Evolutionary conservation across 345 rosid species (phyloP).

Genomic region (Crucihimalaya himalaica): DNA sequence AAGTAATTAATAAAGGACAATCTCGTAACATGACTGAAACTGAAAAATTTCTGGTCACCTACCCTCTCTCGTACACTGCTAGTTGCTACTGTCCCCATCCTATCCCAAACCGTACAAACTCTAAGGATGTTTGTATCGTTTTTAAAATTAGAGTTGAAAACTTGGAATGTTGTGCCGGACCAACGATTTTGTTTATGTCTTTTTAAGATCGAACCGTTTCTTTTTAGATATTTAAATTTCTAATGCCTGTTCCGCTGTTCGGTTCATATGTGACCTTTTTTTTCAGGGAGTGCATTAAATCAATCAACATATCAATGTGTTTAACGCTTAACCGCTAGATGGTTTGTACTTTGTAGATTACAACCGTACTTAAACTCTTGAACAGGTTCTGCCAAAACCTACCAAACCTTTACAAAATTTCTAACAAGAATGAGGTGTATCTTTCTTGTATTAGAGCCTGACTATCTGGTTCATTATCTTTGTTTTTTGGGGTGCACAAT

Average conservation of each 20-base stretch:
- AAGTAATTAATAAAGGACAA: neutral
- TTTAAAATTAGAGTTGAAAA: no score
- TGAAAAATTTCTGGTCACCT: slow-evolving; percentile 9
- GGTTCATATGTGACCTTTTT: neutral
- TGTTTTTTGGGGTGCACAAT: no score
- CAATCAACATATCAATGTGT: neutral
- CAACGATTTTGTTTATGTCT: neutral
- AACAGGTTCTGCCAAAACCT: neutral
- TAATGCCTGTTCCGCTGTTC: neutral
- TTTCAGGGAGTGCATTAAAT: neutral
- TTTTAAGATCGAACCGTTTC: no score
- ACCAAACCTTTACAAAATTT: neutral
- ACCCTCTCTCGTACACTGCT: slow-evolving; percentile 17
- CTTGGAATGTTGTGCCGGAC: neutral
- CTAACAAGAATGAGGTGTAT: neutral
- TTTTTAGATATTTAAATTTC: no score
- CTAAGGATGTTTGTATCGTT: neutral
- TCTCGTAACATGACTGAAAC: neutral
- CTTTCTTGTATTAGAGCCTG: neutral
- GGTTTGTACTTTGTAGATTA: neutral
- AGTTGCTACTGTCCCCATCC: neutral
- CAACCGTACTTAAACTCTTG: neutral
- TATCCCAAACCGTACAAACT: neutral
- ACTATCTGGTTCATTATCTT: no score
- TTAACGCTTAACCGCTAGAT: neutral